Base-by-base conservation (phyloP, 2,329 filamentous ascomycete genomes). In the Leptosphaerulina australis region DNA sequence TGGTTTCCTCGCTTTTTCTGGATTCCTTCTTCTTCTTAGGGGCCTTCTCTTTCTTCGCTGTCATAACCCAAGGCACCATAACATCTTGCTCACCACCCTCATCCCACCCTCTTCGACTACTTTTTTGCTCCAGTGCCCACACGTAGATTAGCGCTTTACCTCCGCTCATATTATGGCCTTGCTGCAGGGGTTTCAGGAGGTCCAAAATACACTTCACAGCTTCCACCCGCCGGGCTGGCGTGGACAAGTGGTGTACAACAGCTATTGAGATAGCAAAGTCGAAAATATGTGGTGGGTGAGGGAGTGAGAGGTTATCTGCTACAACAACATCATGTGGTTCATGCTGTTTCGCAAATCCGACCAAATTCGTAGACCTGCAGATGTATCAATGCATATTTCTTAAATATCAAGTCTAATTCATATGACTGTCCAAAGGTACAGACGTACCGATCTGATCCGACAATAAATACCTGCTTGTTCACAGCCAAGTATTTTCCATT, bases 191-290 rank as follows among this genome's bases (percentile, higher is more conserved):
- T 22, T 58, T 77, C 45, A 96, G 76, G 38, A 86, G 86, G 40
- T 83, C 80, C 58, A 97, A 76, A 38, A 97, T 83, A 30, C 83
- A 81, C 37, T 77, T 75, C 14, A 97, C 83, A 21, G 89, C 91
- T 56, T 88, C 85, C 26, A 88, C 77, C 39, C 94, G 83, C 48
- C 94, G 81, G 39, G 80, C 81, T 9, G 80, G 78, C 5, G 92
- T 96, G 11, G 91, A 95, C 43, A 97, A 79, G 76, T 99, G 94
- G 76, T 97, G 94, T 24, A 97, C 80, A 9, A 97, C 94, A 37
- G 94, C 94, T 65, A 99, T 92, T 65, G 88, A 94, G 59, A 97
- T 94, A 49, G 85, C 91, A 71, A 97, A 97, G 74, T 97, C 93
- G 69, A 89, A 88, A 64, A 77, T 56, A 59, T 70, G 52, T 6